Evolutionary conservation across 257 asterid genomes (phyloP), one percentile per base, ranked within the genome.

Genomic region (Primulina eburnea): DNA sequence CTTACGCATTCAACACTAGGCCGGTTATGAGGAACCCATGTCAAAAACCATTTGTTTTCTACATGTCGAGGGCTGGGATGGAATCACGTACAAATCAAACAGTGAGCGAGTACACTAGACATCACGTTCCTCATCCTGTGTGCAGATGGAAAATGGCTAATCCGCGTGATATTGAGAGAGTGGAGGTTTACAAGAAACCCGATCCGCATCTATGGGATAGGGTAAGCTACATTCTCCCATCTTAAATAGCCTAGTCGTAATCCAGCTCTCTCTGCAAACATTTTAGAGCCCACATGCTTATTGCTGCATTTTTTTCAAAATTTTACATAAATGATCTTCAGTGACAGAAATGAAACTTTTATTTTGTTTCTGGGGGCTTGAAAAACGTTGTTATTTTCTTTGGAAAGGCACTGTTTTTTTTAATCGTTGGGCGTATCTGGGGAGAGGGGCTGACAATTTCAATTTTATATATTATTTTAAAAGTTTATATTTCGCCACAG

Each of bases 1-100:
- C 90, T 0, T 87, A 87, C 59, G 87, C 94, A 0, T 87, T 87
- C 85, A 87, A 87, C 72, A 87, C 94, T 1, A 78, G 94, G 68
- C 94, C 94, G 1, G 88, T 87, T 14, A 72, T 73, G 71, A 83
- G 83, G 56, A 86, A 87, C 17, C 94, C 90, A 0, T 87, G 94
- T 60, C 94, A 86, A 73, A 87, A 81, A 65, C 87, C 90, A 5
- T 87, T 73, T 52, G 84, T 85, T 69, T 87, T 81, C 69, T 83
- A 87, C 29, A 40, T 87, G 76, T 79, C 73, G 0, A 73, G 28
- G 24, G 83, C 81, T 0, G 78, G 56, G 50, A 69, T 65, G 72
- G 89, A 83, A 34, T 67, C 69, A n/a, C 56, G 70, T 0, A 58
- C 17, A 4, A 85, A 83, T 60, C 71, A 65, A n/a, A 83, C 83